Evolutionary conservation across 163 green algal genomes (phyloP).

Genomic region (Scenedesmus sp.): DNA sequence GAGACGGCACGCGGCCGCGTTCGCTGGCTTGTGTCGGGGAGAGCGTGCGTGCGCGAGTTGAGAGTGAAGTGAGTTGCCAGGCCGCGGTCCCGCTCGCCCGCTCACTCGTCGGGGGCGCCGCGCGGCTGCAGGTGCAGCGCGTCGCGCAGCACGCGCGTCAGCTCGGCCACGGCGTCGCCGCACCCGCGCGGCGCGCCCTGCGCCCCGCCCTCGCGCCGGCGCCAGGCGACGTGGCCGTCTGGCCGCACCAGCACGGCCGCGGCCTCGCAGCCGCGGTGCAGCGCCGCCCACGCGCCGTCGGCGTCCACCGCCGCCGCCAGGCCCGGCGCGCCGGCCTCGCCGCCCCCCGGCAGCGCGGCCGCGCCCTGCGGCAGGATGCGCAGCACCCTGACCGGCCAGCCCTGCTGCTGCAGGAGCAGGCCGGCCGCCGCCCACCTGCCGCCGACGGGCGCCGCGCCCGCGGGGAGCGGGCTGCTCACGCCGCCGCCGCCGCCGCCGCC

Average conservation of each 20-base stretch:
- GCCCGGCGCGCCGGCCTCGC: neutral
- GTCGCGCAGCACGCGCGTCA: neutral
- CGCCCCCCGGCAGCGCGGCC: neutral
- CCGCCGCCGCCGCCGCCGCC: neutral
- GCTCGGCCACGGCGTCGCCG: neutral
- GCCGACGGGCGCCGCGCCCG: too few species aligned
- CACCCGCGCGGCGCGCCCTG: too few species aligned
- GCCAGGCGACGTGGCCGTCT: conserved; percentile 84
- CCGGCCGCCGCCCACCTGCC: neutral
- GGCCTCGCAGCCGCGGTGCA: conserved; percentile 20
- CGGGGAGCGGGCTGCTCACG: too few species aligned
- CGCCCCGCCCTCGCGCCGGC: neutral
- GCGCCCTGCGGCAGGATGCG: conserved; percentile 5
- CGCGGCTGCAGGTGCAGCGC: conserved; percentile 2
- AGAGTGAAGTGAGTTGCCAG: too few species aligned
- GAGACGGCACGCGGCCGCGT: too few species aligned
- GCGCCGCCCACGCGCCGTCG: conserved; percentile 19
- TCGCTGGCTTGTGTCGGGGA: too few species aligned
- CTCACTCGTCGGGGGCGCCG: neutral
- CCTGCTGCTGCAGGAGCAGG: conserved; percentile 26
- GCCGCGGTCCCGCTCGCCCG: too few species aligned
- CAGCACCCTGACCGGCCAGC: conserved; percentile 29
- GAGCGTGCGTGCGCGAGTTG: too few species aligned
- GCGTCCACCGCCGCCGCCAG: conserved; percentile 20
- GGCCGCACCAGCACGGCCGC: conserved; percentile 76